Base-by-base conservation (phyloP, 108 stramenopile genomes). In the Nitzschia palea region DNA sequence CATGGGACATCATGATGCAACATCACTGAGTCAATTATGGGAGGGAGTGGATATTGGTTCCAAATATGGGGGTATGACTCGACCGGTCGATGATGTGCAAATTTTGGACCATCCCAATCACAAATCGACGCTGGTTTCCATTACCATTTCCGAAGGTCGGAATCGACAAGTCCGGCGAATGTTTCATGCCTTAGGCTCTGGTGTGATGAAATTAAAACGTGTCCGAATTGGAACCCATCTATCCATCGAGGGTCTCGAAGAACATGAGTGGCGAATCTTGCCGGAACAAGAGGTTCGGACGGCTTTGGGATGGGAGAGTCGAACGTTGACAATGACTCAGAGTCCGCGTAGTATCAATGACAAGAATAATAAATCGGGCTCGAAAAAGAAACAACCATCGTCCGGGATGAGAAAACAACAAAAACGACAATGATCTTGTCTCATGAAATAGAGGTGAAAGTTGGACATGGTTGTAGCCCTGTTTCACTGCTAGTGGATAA, bases 91-190 rank as follows among this genome's bases (percentile, higher is more conserved):
- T 37, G 71, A 68, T 66, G 54, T 85, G 17, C 50, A 62, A 15
- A 61, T 87, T 47, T 34, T 85, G 37, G 67, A 62, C 2, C 70
- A 87, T 71, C 86, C 86, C 22, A 74, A 84, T 14, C 61, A 53
- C 30, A 84, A 77, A 54, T 76, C 86, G 12, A 87, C 86, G 52
- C 31, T 73, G 12, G 81, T 85, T 17, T 76, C 76, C 1, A 58
- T 87, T 18, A 83, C 86, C 17, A 83, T 87, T 22, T 58, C 66
- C 6, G 82, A 88, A 67, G 87, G 87, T 0, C 83, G 80, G 64
- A 88, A 88, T 76, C 62, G 87, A 42, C 87, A 88, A 65, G 69
- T 88, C 9, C 80, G 87, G 45, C 52, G 84, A 44, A 88, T 84
- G 83, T 88, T 88, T 55, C 87, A 88, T 57, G 80, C 79, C 22